Base-by-base conservation (phyloP, 371 early-diverging fungal genomes). In the Entomophthora muscae region DNA sequence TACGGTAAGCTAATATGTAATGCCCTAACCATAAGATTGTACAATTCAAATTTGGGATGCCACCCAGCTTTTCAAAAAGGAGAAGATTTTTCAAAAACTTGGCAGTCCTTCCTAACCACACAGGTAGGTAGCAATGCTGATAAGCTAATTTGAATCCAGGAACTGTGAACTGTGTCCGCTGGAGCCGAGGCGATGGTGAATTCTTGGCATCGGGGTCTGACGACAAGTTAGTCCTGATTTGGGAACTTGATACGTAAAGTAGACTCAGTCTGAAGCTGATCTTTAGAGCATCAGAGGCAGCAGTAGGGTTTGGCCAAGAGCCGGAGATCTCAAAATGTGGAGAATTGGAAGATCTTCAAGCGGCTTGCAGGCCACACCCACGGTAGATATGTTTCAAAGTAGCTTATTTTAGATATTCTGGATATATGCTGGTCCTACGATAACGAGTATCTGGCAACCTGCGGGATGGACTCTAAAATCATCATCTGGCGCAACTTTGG, bases 371-470 rank as follows among this genome's bases (percentile, higher is more conserved):
- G 91, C 10, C 96, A 95, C 68, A 90, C 86, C 63, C 93, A 93
- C n/a, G 88, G 86, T 85, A 73, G 53, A 63, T 13, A 42, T 28
- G 30, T 1, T 27, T 59, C 28, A 1, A n/a, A n/a, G 22, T 24
- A 29, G 24, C 42, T 23, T 53, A 54, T 21, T 29, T 27, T 66
- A 83, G 95, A 95, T 71, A 93, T 96, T 7, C 82, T 82, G 53
- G 93, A 94, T 65, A 69, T 97, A n/a, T 83, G 91, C 0, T 97
- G 98, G 98, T 90, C 96, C 13, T 83, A 81, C n/a, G 86, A 89
- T 59, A 85, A 88, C 66, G 74, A 76, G 22, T 90, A 83, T 64
- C 73, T 97, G 56, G 96, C 96, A 1, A 90, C 95, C 1, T 91
- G 94, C 70, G 91, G 91, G 59, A 78, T 93, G 24, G 95, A 97